A percentile compares a stretch with the other conserved stretches of the same genome.
Evolutionary conservation across 257 asterid species (phyloP).

Genomic region (Prunella vulgaris): DNA sequence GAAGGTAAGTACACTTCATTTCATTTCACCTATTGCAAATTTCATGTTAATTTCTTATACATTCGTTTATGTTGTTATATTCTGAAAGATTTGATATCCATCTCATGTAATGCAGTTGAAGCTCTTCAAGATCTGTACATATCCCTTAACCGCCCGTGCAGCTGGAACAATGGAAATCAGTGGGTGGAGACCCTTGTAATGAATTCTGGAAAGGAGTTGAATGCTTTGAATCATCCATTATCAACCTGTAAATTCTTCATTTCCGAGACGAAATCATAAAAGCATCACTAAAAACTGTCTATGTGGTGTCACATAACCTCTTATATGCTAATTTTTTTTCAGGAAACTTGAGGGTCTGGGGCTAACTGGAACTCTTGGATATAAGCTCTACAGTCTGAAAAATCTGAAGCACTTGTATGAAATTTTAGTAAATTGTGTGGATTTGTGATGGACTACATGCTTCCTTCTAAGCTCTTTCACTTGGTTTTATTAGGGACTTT

Average conservation of each 20-base stretch:
- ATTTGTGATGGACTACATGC: not conserved
- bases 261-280: not conserved
- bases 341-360: slow-evolving; percentile 71
- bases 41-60: not conserved
- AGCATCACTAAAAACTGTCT: too few relatives aligned
- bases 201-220: slow-evolving; percentile 79
- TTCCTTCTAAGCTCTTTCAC: not conserved
- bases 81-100: slow-evolving; percentile 4
- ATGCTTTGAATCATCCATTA: slow-evolving; percentile 57
- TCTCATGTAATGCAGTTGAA: slow-evolving; percentile 46
- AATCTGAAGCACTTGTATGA: slow-evolving; percentile 72
- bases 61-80: not conserved
- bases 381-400: slow-evolving; percentile 53
- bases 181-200: slow-evolving; percentile 81
- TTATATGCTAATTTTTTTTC: slow-evolving; percentile 13
- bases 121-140: slow-evolving; percentile 67
- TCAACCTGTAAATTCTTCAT: slow-evolving; percentile 47
- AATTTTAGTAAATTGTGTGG: not conserved
- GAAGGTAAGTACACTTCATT: slow-evolving; percentile 46
- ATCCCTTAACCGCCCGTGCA: slow-evolving; percentile 63
- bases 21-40: not conserved
- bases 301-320: not conserved
- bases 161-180: slow-evolving; percentile 57
- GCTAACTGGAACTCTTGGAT: slow-evolving; percentile 57
- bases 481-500: slow-evolving; percentile 54